These are phyloP conservation scores for Gelatoporia subvermispora DNA, from an alignment of 768 basidiomycete species.

Conservation along the genomic window DNA sequence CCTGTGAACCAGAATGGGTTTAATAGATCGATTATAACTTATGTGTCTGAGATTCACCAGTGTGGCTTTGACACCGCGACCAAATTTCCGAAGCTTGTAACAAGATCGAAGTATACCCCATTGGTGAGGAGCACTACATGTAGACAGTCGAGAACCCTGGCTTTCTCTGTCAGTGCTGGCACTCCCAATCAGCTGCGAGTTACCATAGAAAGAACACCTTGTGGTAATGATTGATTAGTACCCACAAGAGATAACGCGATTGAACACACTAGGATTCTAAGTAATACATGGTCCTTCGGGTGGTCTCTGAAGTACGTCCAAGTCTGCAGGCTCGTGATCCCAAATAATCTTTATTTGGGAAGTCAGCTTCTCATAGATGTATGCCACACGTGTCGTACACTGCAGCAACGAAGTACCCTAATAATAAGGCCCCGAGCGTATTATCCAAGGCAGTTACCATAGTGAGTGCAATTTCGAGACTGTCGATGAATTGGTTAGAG, in stretches of 20 bases:
- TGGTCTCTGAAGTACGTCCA: conserved; percentile 4
- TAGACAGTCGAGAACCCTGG: conserved; percentile 9
- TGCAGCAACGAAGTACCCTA: conserved; percentile 10
- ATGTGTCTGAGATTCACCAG: conserved; percentile 1
- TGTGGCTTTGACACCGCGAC: conserved; percentile 1
- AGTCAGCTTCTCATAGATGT: neutral
- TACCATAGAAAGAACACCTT: no score
- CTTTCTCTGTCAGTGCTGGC: no score
- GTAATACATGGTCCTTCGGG: neutral
- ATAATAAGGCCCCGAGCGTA: conserved; percentile 15
- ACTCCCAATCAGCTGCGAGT: no score
- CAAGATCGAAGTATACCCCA: conserved; percentile 9
- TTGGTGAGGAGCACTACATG: conserved; percentile 9
- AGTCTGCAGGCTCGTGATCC: conserved; percentile 11
- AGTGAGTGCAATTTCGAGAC: no score
- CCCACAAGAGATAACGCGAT: no score
- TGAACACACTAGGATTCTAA: neutral
- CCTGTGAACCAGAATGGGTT: neutral
- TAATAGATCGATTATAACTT: no score
- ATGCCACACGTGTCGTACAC: conserved; percentile 5
- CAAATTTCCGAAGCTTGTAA: conserved; percentile 10
- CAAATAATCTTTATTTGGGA: conserved; percentile 6
- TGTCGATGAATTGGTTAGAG: no score
- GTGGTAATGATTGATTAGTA: no score
- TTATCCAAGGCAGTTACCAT: no score